Conservation (phyloP, 495 filamentous ascomycete genomes). For the Hypoxylon trugodes region DNA sequence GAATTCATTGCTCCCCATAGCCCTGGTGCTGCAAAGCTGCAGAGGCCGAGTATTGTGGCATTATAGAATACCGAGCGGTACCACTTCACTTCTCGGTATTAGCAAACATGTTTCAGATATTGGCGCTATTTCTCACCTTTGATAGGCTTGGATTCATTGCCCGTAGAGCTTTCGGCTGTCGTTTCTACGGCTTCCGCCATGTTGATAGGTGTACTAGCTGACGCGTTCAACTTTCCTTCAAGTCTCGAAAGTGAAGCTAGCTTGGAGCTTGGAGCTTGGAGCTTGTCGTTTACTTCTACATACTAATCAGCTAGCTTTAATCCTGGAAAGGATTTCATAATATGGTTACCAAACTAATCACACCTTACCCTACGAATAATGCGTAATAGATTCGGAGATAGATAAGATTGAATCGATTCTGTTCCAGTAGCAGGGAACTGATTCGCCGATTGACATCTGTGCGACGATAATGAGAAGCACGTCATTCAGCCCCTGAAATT, state of each 20-base stretch:
- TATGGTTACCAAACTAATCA: slow-evolving; percentile 9
- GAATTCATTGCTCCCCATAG: slow-evolving; percentile 77
- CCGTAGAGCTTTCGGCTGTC: not conserved
- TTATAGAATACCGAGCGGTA: slow-evolving; percentile 71
- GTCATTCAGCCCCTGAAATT: slow-evolving; percentile 35
- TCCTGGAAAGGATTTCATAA: not conserved
- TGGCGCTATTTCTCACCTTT: slow-evolving; percentile 3
- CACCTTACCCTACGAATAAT: slow-evolving; percentile 22
- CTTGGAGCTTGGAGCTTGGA: not conserved
- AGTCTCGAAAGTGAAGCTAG: not conserved
- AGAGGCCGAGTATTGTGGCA: slow-evolving; percentile 68
- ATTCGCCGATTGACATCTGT: slow-evolving; percentile 16
- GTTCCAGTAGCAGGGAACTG: not conserved
- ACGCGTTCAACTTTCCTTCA: not conserved
- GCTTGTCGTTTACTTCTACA: not conserved
- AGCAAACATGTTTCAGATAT: not conserved
- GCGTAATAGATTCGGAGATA: slow-evolving; percentile 19
- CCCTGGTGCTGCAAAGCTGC: slow-evolving; percentile 70
- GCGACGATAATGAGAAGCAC: slow-evolving; percentile 27
- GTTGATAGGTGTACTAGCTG: not conserved
- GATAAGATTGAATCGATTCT: slow-evolving; percentile 10
- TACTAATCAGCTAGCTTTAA: not conserved
- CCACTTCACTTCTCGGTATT: slow-evolving; percentile 62
- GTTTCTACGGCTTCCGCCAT: slow-evolving; percentile 15
- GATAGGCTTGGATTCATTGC: slow-evolving; percentile 4